Evolutionary conservation across 768 basidiomycete species (phyloP).

Genomic region (Pisolithus tinctorius): DNA sequence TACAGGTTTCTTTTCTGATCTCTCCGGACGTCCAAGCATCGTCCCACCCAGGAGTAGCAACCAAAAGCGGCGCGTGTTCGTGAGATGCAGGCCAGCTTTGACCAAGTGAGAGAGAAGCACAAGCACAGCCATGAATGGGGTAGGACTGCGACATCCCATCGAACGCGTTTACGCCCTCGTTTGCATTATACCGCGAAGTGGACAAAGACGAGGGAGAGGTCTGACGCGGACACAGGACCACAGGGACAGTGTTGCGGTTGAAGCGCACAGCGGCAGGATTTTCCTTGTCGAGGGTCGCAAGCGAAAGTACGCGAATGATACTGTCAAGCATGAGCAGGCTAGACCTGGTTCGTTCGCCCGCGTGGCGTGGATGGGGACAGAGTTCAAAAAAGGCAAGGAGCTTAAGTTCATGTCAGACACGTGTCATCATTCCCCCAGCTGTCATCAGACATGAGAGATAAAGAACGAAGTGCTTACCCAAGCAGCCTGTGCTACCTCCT

Average conservation of each 20-base stretch:
- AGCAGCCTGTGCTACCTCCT: slow-evolving; percentile 66
- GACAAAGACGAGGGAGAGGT: neutral
- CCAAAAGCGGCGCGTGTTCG: slow-evolving; percentile 58
- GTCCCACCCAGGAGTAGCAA: slow-evolving; percentile 59
- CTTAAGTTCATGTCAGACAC: slow-evolving; percentile 26
- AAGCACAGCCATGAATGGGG: slow-evolving; percentile 35
- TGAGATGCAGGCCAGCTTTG: slow-evolving; percentile 42
- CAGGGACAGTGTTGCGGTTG: slow-evolving; percentile 43
- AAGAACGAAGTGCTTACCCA: slow-evolving; percentile 46
- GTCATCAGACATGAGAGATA: neutral
- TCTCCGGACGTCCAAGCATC: slow-evolving; percentile 52
- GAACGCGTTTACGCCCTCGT: neutral
- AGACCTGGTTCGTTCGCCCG: slow-evolving; percentile 46
- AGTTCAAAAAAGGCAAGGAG: slow-evolving; percentile 67
- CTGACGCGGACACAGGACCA: slow-evolving; percentile 22
- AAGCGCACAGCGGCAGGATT: slow-evolving; percentile 49
- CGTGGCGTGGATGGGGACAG: slow-evolving; percentile 59
- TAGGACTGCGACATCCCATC: slow-evolving; percentile 4
- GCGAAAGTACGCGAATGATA: slow-evolving; percentile 54
- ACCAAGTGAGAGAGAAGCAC: slow-evolving; percentile 44
- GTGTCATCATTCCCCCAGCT: neutral
- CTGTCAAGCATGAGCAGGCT: slow-evolving; percentile 59
- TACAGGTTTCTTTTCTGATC: slow-evolving; percentile 63
- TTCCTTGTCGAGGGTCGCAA: slow-evolving; percentile 53
- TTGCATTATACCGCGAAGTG: neutral